These are phyloP conservation scores for Penicillium rolfsii DNA, from an alignment of 2,329 filamentous ascomycete species.

Conservation along the genomic window DNA sequence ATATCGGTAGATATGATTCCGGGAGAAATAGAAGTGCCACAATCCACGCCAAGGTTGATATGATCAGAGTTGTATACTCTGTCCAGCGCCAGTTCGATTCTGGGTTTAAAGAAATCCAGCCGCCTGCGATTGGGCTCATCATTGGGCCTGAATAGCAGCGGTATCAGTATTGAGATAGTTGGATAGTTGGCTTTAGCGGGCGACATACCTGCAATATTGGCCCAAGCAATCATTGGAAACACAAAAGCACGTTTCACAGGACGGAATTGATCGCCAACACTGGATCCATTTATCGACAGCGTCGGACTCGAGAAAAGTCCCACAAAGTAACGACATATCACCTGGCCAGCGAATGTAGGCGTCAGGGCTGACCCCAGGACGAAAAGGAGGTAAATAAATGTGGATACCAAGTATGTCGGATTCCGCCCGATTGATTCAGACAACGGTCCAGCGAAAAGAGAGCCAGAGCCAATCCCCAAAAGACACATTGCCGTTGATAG, in stretches of 20 bases:
- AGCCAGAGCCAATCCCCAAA: neutral
- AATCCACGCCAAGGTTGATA: neutral
- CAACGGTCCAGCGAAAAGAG: neutral
- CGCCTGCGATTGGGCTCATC: neutral
- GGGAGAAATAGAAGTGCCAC: neutral
- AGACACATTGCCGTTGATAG: neutral
- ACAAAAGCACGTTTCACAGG: slow-evolving; percentile 1
- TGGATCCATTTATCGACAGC: slow-evolving; percentile 1
- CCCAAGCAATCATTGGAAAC: slow-evolving; percentile 1
- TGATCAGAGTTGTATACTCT: neutral
- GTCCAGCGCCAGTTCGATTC: neutral
- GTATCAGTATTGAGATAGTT: neutral
- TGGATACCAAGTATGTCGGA: neutral
- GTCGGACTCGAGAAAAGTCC: slow-evolving; percentile 4
- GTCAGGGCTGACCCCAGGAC: neutral
- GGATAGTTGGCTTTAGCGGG: neutral
- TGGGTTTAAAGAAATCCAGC: neutral
- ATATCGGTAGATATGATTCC: slow-evolving; percentile 1
- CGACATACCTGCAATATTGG: neutral
- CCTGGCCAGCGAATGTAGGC: neutral
- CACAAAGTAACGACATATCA: neutral
- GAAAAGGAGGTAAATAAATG: neutral
- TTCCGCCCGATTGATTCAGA: neutral
- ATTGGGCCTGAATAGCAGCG: neutral
- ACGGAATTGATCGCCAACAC: slow-evolving; percentile 2